A percentile compares a stretch with the other conserved stretches of the same genome.
These are phyloP conservation scores for Colletotrichum tofieldiae DNA, from an alignment of 2,329 filamentous ascomycete genomes.

Conservation along the genomic window DNA sequence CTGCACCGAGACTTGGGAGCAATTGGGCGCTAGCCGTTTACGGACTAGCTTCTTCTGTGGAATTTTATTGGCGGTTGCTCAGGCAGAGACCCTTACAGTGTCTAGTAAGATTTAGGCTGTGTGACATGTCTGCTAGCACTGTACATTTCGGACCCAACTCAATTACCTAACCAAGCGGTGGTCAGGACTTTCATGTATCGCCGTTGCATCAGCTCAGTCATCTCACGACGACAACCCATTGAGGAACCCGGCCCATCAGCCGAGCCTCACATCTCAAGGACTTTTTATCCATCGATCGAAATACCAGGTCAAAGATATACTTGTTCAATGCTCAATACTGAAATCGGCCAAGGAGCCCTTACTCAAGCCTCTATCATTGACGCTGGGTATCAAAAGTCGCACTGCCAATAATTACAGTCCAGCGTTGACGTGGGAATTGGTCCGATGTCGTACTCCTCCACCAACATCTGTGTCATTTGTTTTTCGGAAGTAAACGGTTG, in stretches of 20 bases:
- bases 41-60: fast-evolving
- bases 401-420: background rate
- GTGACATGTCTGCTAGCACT: background rate
- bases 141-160: background rate
- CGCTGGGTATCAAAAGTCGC: background rate
- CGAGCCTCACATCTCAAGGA: background rate
- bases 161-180: background rate
- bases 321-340: background rate
- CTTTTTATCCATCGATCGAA: background rate
- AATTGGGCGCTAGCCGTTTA: constrained; percentile 22
- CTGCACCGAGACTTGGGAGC: constrained; percentile 11
- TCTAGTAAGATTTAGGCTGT: fast-evolving
- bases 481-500: background rate
- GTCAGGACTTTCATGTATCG: background rate
- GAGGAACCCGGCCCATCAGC: background rate
- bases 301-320: fast-evolving
- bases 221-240: constrained; percentile 1
- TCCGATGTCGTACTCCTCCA: background rate
- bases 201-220: background rate
- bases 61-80: background rate
- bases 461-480: background rate
- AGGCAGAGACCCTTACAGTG: fast-evolving
- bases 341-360: background rate
- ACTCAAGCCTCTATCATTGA: background rate
- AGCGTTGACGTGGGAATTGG: background rate